These are phyloP conservation scores for Isatis tinctoria DNA, from an alignment of 345 rosid species.

Conservation along the genomic window DNA sequence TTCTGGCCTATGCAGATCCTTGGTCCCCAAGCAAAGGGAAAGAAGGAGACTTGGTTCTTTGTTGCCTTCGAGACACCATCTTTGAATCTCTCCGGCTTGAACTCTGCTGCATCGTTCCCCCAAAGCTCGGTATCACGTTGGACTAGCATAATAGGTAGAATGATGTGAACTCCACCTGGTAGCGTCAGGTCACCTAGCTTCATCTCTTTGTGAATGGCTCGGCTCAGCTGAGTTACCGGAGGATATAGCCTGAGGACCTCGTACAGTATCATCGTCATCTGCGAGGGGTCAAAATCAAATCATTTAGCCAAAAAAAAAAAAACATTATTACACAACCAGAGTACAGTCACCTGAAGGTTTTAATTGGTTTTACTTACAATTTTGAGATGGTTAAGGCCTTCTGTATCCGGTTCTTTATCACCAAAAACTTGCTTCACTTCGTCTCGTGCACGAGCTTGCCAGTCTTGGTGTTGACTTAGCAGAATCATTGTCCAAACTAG, in stretches of 20 bases:
- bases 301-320: not conserved
- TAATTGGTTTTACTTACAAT: not conserved
- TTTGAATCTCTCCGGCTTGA: not conserved
- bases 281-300: not conserved
- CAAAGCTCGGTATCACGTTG: not conserved
- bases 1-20: not conserved
- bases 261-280: not conserved
- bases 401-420: not conserved
- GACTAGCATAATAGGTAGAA: not conserved
- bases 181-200: not conserved
- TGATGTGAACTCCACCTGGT: not conserved
- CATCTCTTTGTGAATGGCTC: not conserved
- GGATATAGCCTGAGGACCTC: not conserved
- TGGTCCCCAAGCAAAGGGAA: not conserved
- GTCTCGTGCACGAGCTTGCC: not conserved
- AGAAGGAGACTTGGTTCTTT: not conserved
- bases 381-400: not conserved
- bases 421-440: not conserved
- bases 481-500: not conserved
- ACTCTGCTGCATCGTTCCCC: not conserved
- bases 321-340: not conserved
- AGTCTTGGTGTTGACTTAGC: not conserved
- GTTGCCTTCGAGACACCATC: not conserved
- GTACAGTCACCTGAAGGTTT: not conserved
- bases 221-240: not conserved